Evolutionary conservation across 2,329 filamentous ascomycete species (phyloP), one percentile per base, ranked within the genome.

Genomic region (Xylaria sp.): DNA sequence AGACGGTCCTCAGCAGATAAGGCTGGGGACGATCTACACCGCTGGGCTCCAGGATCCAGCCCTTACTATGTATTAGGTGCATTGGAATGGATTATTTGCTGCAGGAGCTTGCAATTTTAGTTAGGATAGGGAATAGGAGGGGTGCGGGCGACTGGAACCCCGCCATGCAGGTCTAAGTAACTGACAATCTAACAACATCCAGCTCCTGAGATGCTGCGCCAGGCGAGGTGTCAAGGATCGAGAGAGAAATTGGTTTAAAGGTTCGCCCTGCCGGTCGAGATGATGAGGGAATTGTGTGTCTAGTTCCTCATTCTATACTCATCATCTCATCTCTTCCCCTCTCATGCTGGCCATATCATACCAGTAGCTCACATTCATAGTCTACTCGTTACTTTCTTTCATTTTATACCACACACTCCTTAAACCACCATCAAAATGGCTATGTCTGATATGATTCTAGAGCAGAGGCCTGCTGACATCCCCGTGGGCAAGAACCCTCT

Each of bases 11-110:
- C 31, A 38, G n/a, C 31, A 56, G 56, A 70, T 67, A 67, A 67
- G 65, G 65, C 68, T 70, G 51, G 67, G 28, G 61, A 57, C 56
- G 64, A 70, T 67, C 65, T 65, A 65, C 68, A 70, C 68, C 65
- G 68, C 68, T 36, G 13, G 13, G 6, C 1, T 17, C 38, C 10
- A 33, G 49, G 49, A 53, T 28, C 49, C 49, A 33, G 49, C 23
- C 54, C 59, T 63, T 48, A 63, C 46, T 56, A 67, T 42, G 49
- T 53, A 59, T 64, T 67, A 69, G 57, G 56, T 67, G 67, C 67
- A 69, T 67, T 53, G 44, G 2, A 42, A 67, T 66, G 64, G 61
- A 64, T 61, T 56, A 69, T 67, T 63, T 63, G 60, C 54, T 63
- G 66, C 66, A 68, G 63, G 63, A 66, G 58, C 40, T 53, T 20